Evolutionary conservation across 768 basidiomycete species (phyloP).

Genomic region (Pulveroboletus sp.): DNA sequence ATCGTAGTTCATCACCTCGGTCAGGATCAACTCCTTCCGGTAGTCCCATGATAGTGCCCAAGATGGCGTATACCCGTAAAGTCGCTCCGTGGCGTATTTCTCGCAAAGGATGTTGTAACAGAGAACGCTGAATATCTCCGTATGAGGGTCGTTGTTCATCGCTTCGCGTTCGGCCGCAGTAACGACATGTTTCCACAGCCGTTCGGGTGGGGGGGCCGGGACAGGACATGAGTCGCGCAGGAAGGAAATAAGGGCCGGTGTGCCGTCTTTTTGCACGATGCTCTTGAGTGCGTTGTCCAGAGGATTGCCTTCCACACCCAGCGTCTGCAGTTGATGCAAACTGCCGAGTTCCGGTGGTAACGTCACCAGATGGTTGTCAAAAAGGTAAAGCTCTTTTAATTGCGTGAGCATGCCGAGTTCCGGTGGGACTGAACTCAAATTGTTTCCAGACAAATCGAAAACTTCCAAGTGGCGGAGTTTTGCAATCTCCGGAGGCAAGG

Average conservation of each 20-base stretch:
- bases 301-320: slow-evolving; percentile 98
- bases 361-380: slow-evolving; percentile 89
- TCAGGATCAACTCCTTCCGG: slow-evolving; percentile 82
- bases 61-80: slow-evolving; percentile 95
- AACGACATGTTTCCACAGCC: slow-evolving; percentile 70
- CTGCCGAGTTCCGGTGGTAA: slow-evolving; percentile 88
- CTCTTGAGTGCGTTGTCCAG: slow-evolving; percentile 72
- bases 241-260: slow-evolving; percentile 78
- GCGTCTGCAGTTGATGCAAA: slow-evolving; percentile 85
- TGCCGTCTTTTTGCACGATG: slow-evolving; percentile 94
- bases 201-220: slow-evolving; percentile 75
- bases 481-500: slow-evolving; percentile 79
- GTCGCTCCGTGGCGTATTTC: slow-evolving; percentile 77
- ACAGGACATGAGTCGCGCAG: slow-evolving; percentile 93
- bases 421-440: slow-evolving; percentile 69
- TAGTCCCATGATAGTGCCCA: slow-evolving; percentile 98
- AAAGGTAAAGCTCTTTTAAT: slow-evolving; percentile 89
- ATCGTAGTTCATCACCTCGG: slow-evolving; percentile 76
- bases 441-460: slow-evolving; percentile 91
- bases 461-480: slow-evolving; percentile 82
- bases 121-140: slow-evolving; percentile 78
- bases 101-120: slow-evolving; percentile 96
- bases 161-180: slow-evolving; percentile 57
- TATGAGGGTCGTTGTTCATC: slow-evolving; percentile 55
- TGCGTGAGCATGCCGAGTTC: slow-evolving; percentile 90